Conservation (phyloP, 2,329 filamentous ascomycete species). For the Aspergillus sp. region DNA sequence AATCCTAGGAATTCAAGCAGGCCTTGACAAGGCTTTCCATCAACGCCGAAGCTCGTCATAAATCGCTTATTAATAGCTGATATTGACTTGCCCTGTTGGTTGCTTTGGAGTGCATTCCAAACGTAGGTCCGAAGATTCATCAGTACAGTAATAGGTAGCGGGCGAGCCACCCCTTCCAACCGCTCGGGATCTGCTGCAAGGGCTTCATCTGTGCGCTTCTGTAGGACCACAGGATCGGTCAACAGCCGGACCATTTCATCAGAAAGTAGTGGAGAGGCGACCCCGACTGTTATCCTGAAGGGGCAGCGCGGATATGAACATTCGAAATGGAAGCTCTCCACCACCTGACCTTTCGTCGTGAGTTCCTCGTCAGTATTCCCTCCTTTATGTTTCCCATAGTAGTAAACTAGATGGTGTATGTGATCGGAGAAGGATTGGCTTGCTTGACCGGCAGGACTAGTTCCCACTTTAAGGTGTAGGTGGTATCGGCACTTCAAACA, state of each 20-base stretch:
- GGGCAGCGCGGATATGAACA: conserved; percentile 62
- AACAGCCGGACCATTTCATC: conserved; percentile 52
- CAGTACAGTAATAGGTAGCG: conserved; percentile 56
- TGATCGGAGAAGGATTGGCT: conserved; percentile 53
- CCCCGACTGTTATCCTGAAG: conserved; percentile 52
- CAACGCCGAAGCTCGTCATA: conserved; percentile 60
- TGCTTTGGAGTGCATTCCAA: conserved; percentile 54
- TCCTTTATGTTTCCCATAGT: conserved; percentile 33
- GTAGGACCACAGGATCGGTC: conserved; percentile 53
- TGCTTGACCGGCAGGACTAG: conserved; percentile 42
- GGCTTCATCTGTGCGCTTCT: conserved; percentile 54
- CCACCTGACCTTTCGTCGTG: conserved; percentile 32
- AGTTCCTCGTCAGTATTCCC: conserved; percentile 21
- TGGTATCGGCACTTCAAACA: conserved; percentile 64
- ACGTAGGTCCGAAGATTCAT: conserved; percentile 61
- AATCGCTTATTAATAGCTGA: conserved; percentile 64
- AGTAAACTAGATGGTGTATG: conserved; percentile 62
- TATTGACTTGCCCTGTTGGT: conserved; percentile 54
- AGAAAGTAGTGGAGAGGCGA: conserved; percentile 54
- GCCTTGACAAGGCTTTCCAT: conserved; percentile 53
- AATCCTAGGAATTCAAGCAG: conserved; percentile 62
- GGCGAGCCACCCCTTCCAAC: conserved; percentile 52
- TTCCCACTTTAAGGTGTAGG: conserved; percentile 58
- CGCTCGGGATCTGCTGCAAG: conserved; percentile 54
- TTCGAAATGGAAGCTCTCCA: conserved; percentile 53